phyloP scores from a whole-genome alignment of 306 rosid species.

The Sesbania bispinosa region DNA sequence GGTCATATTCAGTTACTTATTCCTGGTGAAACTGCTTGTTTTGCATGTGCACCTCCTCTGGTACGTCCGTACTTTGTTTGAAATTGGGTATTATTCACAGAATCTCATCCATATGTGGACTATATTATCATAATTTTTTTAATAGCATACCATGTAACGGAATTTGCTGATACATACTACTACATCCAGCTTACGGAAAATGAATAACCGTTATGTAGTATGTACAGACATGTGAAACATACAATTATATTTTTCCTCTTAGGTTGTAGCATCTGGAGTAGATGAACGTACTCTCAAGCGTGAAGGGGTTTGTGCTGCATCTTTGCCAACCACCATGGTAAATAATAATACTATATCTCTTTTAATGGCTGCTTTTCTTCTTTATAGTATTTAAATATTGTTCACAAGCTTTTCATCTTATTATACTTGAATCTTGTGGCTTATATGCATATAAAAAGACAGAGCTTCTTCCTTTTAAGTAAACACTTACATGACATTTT shows the following conservation, averaged over 20 bases:
- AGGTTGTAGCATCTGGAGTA: conserved; percentile 96
- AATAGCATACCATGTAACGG: background rate
- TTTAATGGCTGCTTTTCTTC: conserved; percentile 5
- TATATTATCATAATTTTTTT: background rate
- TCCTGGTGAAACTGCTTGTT: conserved; percentile 98
- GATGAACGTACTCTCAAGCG: conserved; percentile 98
- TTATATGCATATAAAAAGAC: background rate
- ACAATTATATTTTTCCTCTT: conserved; percentile 25
- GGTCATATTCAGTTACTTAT: conserved; percentile 93
- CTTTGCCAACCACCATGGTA: conserved; percentile 98
- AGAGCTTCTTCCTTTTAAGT: background rate
- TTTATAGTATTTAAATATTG: background rate
- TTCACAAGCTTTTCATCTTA: conserved; percentile 10
- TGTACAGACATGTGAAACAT: conserved; percentile 24
- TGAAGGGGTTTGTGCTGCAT: conserved; percentile 99
- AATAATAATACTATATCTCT: background rate
- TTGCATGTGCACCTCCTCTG: conserved; percentile 99
- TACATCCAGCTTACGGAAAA: background rate
- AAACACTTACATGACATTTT: background rate
- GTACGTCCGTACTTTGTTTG: conserved; percentile 39
- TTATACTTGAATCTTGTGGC: background rate
- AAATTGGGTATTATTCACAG: conserved; percentile 16
- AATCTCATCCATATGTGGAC: background rate
- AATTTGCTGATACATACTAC: conserved; percentile 5
- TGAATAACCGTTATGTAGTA: background rate